Evolutionary conservation across 768 basidiomycete genomes (phyloP).

Genomic region (Leccinum pellstonianum): DNA sequence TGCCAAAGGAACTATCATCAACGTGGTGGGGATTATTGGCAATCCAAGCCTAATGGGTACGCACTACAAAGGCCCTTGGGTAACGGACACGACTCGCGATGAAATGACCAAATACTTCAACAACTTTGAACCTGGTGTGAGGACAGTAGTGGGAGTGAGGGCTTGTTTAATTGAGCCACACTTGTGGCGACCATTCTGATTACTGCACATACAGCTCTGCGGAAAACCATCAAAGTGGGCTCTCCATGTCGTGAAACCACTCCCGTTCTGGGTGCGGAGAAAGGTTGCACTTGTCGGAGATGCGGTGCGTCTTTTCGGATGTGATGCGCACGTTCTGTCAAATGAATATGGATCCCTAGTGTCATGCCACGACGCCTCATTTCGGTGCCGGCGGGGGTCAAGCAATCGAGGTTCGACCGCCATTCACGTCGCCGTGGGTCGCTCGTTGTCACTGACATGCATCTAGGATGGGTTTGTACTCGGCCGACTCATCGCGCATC

Average conservation of each 20-base stretch:
- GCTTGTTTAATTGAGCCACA: neutral
- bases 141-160: conserved; percentile 29
- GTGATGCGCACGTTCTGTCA: neutral
- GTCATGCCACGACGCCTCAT: conserved; percentile 29
- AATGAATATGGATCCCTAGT: neutral
- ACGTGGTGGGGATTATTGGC: conserved; percentile 33
- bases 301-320: conserved; percentile 26
- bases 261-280: conserved; percentile 40
- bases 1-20: conserved; percentile 36
- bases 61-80: conserved; percentile 33
- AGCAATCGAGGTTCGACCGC: conserved; percentile 23
- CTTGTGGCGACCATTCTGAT: neutral
- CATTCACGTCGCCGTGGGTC: neutral
- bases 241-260: conserved; percentile 40
- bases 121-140: conserved; percentile 39
- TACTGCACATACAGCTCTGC: conserved; percentile 28
- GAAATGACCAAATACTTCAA: conserved; percentile 34
- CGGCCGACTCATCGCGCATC: conserved; percentile 25
- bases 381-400: conserved; percentile 27
- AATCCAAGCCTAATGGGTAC: conserved; percentile 32
- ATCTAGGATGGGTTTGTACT: conserved; percentile 22
- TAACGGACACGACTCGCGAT: conserved; percentile 29
- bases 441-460: neutral
- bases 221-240: conserved; percentile 43
- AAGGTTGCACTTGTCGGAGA: conserved; percentile 51